Base-by-base conservation (phyloP, 352 stramenopile species). In the Phytophthora cryptogea region DNA sequence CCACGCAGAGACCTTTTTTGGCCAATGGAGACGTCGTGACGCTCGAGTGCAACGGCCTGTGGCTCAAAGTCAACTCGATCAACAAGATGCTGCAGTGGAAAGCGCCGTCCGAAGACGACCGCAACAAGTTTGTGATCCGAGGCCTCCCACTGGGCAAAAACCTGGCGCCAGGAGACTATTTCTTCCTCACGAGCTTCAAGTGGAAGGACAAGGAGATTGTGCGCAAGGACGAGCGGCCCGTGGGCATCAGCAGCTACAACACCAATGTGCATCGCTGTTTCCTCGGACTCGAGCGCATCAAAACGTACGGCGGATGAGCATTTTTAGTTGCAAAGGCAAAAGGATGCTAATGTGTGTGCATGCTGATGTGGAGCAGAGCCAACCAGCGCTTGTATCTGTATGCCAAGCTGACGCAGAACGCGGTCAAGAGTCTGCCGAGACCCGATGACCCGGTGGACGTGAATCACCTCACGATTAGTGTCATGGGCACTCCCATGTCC, bases 31-130 rank as follows among this genome's bases (percentile, higher is more conserved):
- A 95, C 47, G 75, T 95, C 11, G 85, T 95, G 8, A 93, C 85
- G 42, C 78, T 95, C 44, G 87, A 95, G 55, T 94, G 87, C 70
- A 94, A 94, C 32, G 87, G 87, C 0, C 65, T 94, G 2, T 95
- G 87, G 87, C 83, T 95, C 17, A 81, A 78, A 31, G 76, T 74
- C 27, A 86, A 73, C 31, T 81, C 83, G 26, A 68, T 93, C 4
- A 88, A 93, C 68, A 90, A 86, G 51, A 84, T 93, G 65, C 67
- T 95, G 55, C 86, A 95, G 62, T 95, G 86, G 86, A 94, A 92
- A 53, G 82, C 83, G 9, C 82, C 83, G 17, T 76, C 84, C 1
- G 81, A 92, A n/a, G 86, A 93, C 48, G 86, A 95, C 17, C 77
- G 86, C 26, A 90, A 82, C 72, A 92, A 93, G 50, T 95, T 94